phyloP scores from a whole-genome alignment of 768 basidiomycete species.

The Tylopilus cervinicoccineus region DNA sequence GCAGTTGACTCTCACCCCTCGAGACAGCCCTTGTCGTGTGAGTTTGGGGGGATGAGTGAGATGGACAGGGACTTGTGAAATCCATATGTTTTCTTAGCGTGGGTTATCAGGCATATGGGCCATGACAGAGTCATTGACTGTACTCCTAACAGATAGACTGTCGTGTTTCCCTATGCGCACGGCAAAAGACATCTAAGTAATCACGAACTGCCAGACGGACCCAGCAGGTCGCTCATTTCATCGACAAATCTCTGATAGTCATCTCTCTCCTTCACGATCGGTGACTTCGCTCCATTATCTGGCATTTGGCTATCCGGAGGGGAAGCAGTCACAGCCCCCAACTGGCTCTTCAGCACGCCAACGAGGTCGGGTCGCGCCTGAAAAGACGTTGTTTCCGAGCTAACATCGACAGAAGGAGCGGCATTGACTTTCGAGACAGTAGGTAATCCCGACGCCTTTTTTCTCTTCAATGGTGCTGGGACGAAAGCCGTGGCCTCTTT shows the following conservation, averaged over 20 bases:
- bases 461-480: constrained; percentile 77
- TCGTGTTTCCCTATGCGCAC: not conserved
- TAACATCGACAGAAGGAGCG: constrained; percentile 50
- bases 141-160: not conserved
- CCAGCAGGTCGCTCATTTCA: constrained; percentile 68
- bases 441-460: constrained; percentile 41
- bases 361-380: constrained; percentile 64
- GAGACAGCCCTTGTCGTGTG: too few relatives aligned
- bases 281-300: constrained; percentile 19
- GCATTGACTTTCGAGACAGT: constrained; percentile 52
- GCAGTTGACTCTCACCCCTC: too few relatives aligned
- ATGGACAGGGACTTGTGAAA: too few relatives aligned
- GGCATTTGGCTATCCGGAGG: constrained; percentile 13
- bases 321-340: constrained; percentile 41
- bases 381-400: constrained; percentile 19
- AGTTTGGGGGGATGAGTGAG: too few relatives aligned
- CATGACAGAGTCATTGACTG: not conserved
- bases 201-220: constrained; percentile 19
- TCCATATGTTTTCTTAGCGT: too few relatives aligned
- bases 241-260: constrained; percentile 78
- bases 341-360: constrained; percentile 54
- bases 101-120: not conserved
- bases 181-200: not conserved
- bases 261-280: constrained; percentile 45
- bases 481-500: constrained; percentile 94